Percentiles rank a stretch among this genome's conserved stretches.
These are phyloP conservation scores for Backusella westeae DNA, from an alignment of 192 early-diverging fungal species.

Conservation along the genomic window DNA sequence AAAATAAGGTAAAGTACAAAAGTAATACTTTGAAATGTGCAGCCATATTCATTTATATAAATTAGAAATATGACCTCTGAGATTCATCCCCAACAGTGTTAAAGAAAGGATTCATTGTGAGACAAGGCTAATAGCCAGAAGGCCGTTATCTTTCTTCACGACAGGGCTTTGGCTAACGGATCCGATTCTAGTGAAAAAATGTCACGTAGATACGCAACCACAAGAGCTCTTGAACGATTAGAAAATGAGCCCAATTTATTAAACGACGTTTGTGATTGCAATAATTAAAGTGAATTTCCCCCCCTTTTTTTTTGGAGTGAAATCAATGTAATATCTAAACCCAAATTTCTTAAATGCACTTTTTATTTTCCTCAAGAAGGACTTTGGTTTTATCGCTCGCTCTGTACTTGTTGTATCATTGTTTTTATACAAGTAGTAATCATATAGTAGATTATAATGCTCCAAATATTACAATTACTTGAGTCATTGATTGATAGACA, in stretches of 20 bases:
- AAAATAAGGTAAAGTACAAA: slow-evolving; percentile 27
- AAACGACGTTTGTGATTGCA: slow-evolving; percentile 30
- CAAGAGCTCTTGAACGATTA: slow-evolving; percentile 20
- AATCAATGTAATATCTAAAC: no score
- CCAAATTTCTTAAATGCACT: no score
- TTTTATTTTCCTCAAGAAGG: no score
- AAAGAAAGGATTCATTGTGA: no score
- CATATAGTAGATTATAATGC: no score
- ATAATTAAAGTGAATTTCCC: no score
- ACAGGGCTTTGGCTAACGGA: slow-evolving; percentile 23
- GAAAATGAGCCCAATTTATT: slow-evolving; percentile 26
- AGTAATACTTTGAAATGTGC: background rate
- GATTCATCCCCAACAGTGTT: background rate
- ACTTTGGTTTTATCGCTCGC: no score
- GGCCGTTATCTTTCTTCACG: slow-evolving; percentile 42
- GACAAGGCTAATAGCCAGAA: slow-evolving; percentile 6
- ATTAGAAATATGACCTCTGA: slow-evolving; percentile 32
- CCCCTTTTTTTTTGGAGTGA: no score
- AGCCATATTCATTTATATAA: background rate
- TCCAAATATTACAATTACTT: no score
- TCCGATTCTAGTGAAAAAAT: slow-evolving; percentile 29
- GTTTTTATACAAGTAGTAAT: no score
- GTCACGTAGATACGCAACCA: slow-evolving; percentile 35
- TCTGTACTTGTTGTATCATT: no score
- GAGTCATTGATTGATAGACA: no score